Conservation (phyloP, 78 protist genomes). For the Guillardia theta region DNA sequence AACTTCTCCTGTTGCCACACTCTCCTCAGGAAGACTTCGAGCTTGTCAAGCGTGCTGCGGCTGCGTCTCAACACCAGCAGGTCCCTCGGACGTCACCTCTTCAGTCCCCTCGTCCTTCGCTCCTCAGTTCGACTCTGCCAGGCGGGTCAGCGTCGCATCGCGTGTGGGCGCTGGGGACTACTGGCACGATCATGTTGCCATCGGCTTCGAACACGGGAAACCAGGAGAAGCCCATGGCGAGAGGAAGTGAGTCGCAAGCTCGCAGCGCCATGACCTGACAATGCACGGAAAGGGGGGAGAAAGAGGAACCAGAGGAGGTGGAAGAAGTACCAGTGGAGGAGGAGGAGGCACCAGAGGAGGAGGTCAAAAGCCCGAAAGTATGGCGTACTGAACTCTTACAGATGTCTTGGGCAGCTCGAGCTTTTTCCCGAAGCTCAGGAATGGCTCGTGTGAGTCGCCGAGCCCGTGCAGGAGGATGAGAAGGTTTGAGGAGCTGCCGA, state of each 20-base stretch:
- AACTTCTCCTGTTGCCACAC: not conserved
- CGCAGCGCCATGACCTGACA: not conserved
- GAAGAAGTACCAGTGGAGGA: not conserved
- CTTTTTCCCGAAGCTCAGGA: not conserved
- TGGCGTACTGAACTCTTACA: too few species aligned
- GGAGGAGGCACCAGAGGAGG: not conserved
- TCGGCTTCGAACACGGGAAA: not conserved
- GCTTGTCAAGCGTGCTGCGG: too few species aligned
- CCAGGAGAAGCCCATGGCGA: not conserved
- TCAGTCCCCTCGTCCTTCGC: not conserved
- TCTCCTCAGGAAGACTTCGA: too few species aligned
- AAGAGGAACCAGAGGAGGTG: not conserved
- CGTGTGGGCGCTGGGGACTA: not conserved
- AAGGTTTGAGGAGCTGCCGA: not conserved
- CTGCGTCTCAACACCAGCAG: too few species aligned
- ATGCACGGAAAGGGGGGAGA: not conserved
- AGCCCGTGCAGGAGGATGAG: conserved; percentile 12
- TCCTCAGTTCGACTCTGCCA: not conserved
- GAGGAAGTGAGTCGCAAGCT: not conserved
- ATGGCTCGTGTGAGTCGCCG: not conserved
- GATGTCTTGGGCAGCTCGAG: not conserved
- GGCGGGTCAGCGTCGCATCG: not conserved
- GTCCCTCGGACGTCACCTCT: not conserved
- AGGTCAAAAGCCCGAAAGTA: not conserved
- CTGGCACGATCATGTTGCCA: not conserved